Base-by-base conservation (phyloP, 768 basidiomycete species). In the Suillus ampliporus region DNA sequence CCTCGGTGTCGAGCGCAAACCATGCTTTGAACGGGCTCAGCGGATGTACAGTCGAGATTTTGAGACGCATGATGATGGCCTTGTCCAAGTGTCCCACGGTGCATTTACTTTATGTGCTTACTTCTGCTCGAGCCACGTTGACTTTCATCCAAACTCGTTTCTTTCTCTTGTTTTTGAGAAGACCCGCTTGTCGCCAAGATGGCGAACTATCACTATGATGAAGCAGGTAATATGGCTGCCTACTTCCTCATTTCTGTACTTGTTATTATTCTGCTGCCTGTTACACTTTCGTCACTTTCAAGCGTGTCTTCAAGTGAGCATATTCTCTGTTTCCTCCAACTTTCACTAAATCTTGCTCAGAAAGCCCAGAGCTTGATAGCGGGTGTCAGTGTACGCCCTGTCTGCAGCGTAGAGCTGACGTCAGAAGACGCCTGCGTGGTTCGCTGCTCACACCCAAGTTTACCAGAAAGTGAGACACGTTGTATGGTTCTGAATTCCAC, bases 201-300 rank as follows among this genome's bases (percentile, higher is more conserved):
- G 91, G 90, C 89, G 67, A 86, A 89, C 67, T 93, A 94, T 79
- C 83, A 88, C 77, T 94, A 94, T 74, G 92, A 94, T 76, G 92
- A 94, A 80, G 84, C 84, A 52, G 92, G 93, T 66, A 87, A 86
- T 66, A 90, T 94, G 90, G 91, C 92, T 70, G 84, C 88, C 41
- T 98, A 95, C 80, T 98, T 98, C 77, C 77, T 95, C 64, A 86
- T 99, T 60, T 94, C 95, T 9, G 89, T 97, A 74, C 88, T 98
- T 67, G 87, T 89, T 61, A 83, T 98, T 67, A 71, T 94, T 48
- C 87, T 99, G 63, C 75, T 94, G 40, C 97, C 97, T 0, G 75
- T 91, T 64, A 91, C 95, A 1, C 64, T 91, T 50, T 76, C 88
- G 0, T 72, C 83, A 21, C 68, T 86, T 23, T 74, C 80, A 0